These are phyloP conservation scores for Hypoxylon sp. DNA, from an alignment of 2,329 filamentous ascomycete species.

Conservation along the genomic window DNA sequence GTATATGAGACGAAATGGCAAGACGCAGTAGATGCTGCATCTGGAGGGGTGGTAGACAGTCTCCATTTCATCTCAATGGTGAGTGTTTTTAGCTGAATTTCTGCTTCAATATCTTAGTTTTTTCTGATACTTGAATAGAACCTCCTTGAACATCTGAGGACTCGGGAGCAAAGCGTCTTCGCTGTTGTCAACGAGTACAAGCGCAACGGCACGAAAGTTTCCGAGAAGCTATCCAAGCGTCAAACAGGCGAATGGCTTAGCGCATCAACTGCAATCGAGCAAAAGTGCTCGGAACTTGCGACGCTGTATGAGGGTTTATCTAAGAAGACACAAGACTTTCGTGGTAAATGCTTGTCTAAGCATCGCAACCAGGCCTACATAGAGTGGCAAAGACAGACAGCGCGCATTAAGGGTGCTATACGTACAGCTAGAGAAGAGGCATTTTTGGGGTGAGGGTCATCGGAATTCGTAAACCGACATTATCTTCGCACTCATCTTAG, in stretches of 20 bases:
- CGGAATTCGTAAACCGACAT: not conserved
- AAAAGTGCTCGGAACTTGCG: slow-evolving; percentile 29
- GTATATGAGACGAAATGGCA: slow-evolving; percentile 37
- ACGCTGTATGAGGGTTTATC: slow-evolving; percentile 33
- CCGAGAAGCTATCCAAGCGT: slow-evolving; percentile 21
- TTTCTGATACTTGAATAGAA: slow-evolving; percentile 26
- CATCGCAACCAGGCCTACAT: slow-evolving; percentile 30
- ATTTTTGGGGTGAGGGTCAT: slow-evolving; percentile 10
- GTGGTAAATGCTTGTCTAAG: slow-evolving; percentile 27
- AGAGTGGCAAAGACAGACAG: slow-evolving; percentile 37
- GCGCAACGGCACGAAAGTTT: slow-evolving; percentile 37
- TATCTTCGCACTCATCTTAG: not conserved
- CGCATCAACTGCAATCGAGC: slow-evolving; percentile 15
- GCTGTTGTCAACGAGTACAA: slow-evolving; percentile 40
- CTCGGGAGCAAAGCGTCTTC: slow-evolving; percentile 37
- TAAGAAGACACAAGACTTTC: slow-evolving; percentile 28
- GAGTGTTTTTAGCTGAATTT: slow-evolving; percentile 4
- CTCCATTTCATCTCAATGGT: slow-evolving; percentile 41
- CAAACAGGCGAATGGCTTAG: slow-evolving; percentile 34
- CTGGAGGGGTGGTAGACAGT: slow-evolving; percentile 33
- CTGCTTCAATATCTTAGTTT: not conserved
- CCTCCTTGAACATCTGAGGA: slow-evolving; percentile 40
- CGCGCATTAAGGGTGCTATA: slow-evolving; percentile 29
- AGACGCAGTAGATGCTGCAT: slow-evolving; percentile 38
- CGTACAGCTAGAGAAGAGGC: slow-evolving; percentile 31